Conservation (phyloP, 768 basidiomycete genomes). For the Collybiopsis confluens region DNA sequence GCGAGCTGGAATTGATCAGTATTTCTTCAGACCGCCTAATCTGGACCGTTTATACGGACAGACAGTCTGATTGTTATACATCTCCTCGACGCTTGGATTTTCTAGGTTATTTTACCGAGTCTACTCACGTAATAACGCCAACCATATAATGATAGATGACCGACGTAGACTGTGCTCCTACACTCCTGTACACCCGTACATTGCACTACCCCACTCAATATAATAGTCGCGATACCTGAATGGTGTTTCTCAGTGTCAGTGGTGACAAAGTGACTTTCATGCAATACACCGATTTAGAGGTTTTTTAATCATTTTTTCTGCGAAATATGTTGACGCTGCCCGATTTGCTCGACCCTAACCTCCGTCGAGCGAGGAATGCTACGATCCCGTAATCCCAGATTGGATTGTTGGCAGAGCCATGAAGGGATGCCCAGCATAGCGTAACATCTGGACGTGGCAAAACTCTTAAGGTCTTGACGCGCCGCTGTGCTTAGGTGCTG, state of each 20-base stretch:
- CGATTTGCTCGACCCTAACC: too few relatives aligned
- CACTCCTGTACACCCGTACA: neutral
- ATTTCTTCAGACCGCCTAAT: conserved; percentile 2
- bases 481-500: too few relatives aligned
- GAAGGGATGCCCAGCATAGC: neutral
- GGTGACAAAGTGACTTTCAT: too few relatives aligned
- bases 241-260: too few relatives aligned
- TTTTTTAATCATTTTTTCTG: too few relatives aligned
- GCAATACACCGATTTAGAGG: too few relatives aligned
- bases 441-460: too few relatives aligned
- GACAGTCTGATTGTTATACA: too few relatives aligned
- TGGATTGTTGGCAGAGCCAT: neutral
- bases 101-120: neutral
- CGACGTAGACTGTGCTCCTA: neutral
- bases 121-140: conserved; percentile 1
- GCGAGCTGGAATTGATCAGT: conserved; percentile 20
- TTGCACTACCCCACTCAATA: conserved; percentile 3
- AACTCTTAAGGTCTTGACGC: too few relatives aligned
- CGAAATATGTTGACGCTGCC: too few relatives aligned
- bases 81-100: neutral
- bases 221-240: conserved; percentile 6
- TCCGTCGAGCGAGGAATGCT: too few relatives aligned
- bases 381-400: neutral
- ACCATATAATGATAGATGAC: conserved; percentile 3
- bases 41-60: neutral